These are phyloP conservation scores for Tieghemiomyces parasiticus DNA, from an alignment of 192 early-diverging fungal genomes.

Conservation along the genomic window DNA sequence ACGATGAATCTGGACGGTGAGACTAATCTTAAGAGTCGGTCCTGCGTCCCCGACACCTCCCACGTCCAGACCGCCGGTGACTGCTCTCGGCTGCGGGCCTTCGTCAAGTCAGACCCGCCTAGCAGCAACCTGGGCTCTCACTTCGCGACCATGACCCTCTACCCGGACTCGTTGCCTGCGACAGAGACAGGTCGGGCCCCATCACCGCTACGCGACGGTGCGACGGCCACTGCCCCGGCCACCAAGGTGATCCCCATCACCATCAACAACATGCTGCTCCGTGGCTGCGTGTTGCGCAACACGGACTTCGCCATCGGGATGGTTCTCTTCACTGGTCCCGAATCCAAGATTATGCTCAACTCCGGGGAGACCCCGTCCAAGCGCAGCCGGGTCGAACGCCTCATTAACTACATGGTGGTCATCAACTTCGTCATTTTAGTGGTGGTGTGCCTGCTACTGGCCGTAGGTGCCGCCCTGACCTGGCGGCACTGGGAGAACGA, in stretches of 20 bases:
- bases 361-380: constrained; percentile 82
- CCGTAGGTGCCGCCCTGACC: constrained; percentile 31
- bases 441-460: constrained; percentile 31
- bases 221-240: constrained; percentile 11
- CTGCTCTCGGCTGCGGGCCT: constrained; percentile 44
- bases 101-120: constrained; percentile 62
- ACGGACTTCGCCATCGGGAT: constrained; percentile 81
- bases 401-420: constrained; percentile 62
- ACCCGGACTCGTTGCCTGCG: constrained; percentile 15
- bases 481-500: constrained; percentile 11
- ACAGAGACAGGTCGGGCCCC: too few relatives aligned
- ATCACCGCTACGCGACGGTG: too few relatives aligned
- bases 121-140: constrained; percentile 63
- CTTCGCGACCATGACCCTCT: constrained; percentile 42
- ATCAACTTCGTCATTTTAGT: constrained; percentile 38
- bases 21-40: constrained; percentile 87
- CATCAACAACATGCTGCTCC: constrained; percentile 68
- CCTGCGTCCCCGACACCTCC: constrained; percentile 44
- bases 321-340: constrained; percentile 67
- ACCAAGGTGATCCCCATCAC: constrained; percentile 43
- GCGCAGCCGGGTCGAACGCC: constrained; percentile 69
- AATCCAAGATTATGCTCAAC: constrained; percentile 89
- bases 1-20: constrained; percentile 96
- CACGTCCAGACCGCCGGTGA: constrained; percentile 56
- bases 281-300: constrained; percentile 81